A percentile compares a stretch with the other conserved stretches of the same genome.
Conservation (phyloP, 2,329 filamentous ascomycete species). For the Fusarium pseudograminearum region DNA sequence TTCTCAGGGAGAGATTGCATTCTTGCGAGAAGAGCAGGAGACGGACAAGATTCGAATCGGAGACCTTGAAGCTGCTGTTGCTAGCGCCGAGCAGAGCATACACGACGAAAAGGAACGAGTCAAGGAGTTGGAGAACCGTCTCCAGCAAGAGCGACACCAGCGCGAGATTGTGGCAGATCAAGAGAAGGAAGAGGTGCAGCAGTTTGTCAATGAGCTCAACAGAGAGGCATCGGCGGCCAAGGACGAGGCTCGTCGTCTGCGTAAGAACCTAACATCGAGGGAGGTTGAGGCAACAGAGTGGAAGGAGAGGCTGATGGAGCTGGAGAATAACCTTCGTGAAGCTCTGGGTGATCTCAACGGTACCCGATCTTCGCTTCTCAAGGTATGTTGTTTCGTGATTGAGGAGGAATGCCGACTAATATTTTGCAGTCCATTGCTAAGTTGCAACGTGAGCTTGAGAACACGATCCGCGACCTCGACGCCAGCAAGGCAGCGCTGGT, state of each 20-base stretch:
- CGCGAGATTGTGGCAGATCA: conserved; percentile 86
- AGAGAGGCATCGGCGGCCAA: conserved; percentile 83
- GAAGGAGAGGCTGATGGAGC: conserved; percentile 89
- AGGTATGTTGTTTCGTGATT: conserved; percentile 61
- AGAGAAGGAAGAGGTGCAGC: conserved; percentile 95
- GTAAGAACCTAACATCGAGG: conserved; percentile 83
- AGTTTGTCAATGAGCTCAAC: conserved; percentile 93
- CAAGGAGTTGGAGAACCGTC: conserved; percentile 77
- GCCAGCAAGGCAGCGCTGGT: conserved; percentile 78
- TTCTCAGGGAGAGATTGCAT: conserved; percentile 91
- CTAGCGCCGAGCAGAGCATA: conserved; percentile 81
- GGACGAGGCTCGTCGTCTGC: conserved; percentile 84
- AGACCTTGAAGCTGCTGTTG: conserved; percentile 86
- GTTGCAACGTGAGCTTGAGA: conserved; percentile 88
- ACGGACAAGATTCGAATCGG: conserved; percentile 98
- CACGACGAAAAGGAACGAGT: conserved; percentile 85
- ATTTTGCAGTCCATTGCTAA: conserved; percentile 79
- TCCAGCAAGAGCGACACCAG: conserved; percentile 84
- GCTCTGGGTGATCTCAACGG: conserved; percentile 89
- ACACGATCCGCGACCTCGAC: conserved; percentile 85
- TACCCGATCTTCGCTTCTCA: conserved; percentile 85
- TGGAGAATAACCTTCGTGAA: conserved; percentile 89
- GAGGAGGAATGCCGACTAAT: conserved; percentile 29
- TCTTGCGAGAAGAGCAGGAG: conserved; percentile 96
- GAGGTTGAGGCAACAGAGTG: conserved; percentile 91